Percentiles rank a stretch among this genome's conserved stretches.
phyloP scores from a whole-genome alignment of 768 basidiomycete species.

The Tricholoma flavovirens region DNA sequence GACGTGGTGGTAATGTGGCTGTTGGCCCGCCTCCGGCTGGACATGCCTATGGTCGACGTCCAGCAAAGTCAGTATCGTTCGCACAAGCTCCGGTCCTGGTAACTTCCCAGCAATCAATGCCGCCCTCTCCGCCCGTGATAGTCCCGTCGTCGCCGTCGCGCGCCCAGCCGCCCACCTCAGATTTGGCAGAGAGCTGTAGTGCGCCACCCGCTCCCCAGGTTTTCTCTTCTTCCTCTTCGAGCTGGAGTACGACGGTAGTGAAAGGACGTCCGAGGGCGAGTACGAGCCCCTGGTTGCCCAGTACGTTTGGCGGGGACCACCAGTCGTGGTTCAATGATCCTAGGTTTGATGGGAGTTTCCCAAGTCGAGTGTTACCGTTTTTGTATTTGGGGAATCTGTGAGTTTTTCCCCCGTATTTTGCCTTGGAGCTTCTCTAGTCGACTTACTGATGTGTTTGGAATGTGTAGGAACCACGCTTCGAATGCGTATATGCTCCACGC shows the following conservation, averaged over 20 bases:
- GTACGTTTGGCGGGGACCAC: conserved; percentile 59
- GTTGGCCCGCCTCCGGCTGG: conserved; percentile 3
- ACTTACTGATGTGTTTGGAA: not conserved
- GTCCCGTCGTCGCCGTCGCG: conserved; percentile 29
- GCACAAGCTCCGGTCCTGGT: conserved; percentile 2
- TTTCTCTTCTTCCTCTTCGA: not conserved
- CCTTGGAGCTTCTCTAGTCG: too few relatives aligned
- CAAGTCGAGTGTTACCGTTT: conserved; percentile 87
- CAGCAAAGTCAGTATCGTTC: conserved; percentile 49
- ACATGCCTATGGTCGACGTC: conserved; percentile 29
- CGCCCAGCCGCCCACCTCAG: not conserved
- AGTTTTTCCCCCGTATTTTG: conserved; percentile 29
- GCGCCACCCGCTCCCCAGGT: not conserved
- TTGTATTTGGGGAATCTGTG: conserved; percentile 93
- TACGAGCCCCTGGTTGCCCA: conserved; percentile 62
- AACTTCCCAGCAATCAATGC: not conserved
- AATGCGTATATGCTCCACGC: conserved; percentile 97
- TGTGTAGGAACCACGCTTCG: conserved; percentile 77
- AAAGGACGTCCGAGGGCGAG: conserved; percentile 62
- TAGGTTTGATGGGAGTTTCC: conserved; percentile 93
- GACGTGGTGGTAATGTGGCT: not conserved
- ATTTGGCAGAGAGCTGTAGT: not conserved
- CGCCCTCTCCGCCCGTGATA: conserved; percentile 14
- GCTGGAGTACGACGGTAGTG: conserved; percentile 7
- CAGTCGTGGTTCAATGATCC: conserved; percentile 94